phyloP scores from a whole-genome alignment of 2,329 filamentous ascomycete genomes.

The Blumeriella jaapii region DNA sequence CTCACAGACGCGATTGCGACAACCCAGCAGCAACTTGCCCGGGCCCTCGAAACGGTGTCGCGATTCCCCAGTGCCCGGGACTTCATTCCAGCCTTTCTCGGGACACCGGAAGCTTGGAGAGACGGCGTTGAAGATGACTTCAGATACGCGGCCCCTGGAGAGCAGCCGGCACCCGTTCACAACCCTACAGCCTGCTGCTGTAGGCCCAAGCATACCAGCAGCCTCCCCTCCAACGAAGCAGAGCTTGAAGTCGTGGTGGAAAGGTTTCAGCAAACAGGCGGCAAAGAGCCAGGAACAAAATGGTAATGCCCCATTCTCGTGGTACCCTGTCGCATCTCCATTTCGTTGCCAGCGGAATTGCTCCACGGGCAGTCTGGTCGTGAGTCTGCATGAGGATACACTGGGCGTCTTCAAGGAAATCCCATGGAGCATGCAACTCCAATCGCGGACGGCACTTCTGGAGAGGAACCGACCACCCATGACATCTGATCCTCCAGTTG shows the following conservation, averaged over 20 bases:
- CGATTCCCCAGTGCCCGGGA: conserved; percentile 10
- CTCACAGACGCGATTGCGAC: conserved; percentile 13
- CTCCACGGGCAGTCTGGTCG: conserved; percentile 6
- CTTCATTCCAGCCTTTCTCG: conserved; percentile 6
- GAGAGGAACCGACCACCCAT: conserved; percentile 4
- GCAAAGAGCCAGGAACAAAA: conserved; percentile 41
- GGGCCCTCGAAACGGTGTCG: conserved; percentile 13
- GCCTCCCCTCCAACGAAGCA: conserved; percentile 71
- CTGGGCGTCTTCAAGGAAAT: conserved; percentile 6
- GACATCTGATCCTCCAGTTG: conserved; percentile 4
- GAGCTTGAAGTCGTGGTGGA: conserved; percentile 95
- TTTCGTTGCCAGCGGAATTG: conserved; percentile 3
- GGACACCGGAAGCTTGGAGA: conserved; percentile 13
- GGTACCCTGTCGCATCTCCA: conserved; percentile 3
- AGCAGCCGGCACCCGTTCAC: conserved; percentile 24
- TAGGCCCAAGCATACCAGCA: conserved; percentile 23
- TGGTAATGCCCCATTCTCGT: conserved; percentile 32
- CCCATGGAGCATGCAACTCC: conserved; percentile 4
- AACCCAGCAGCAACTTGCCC: conserved; percentile 4
- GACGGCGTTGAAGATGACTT: conserved; percentile 17
- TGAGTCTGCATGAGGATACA: background rate
- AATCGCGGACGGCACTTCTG: conserved; percentile 3
- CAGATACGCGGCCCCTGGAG: conserved; percentile 17
- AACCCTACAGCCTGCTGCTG: conserved; percentile 21
- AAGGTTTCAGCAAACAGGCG: conserved; percentile 66